Evolutionary conservation across 257 asterid genomes (phyloP), one percentile per base, ranked within the genome.

Genomic region (Osmanthus fragrans): DNA sequence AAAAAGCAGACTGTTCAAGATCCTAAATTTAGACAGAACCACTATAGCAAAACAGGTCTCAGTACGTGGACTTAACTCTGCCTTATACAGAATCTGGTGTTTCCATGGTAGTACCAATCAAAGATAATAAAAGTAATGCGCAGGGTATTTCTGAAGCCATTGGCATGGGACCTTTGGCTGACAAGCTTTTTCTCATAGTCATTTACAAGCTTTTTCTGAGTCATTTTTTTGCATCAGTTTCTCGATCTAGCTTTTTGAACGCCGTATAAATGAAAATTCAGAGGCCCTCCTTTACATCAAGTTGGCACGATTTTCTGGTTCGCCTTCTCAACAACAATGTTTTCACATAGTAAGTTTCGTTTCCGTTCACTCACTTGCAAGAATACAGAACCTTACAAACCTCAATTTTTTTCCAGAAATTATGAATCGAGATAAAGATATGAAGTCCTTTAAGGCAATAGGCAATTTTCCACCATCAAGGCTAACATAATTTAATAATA

Each of bases 301-400:
- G 37, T 87, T 30, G 94, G 92, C 77, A 74, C 65, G 77, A 70
- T 77, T 29, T 76, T 87, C 64, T 89, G 90, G 89, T 89, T 88
- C 70, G 70, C 90, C 56, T 86, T 88, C 83, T 88, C 90, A 27
- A 86, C 89, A 72, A 83, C 87, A 89, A 85, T 87, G 16, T 86
- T 87, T 23, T 79, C 90, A 56, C 87, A 84, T 10, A 78, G 91
- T 85, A 85, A 39, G 16, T 40, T 40, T 2, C 2, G 15, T 9
- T 2, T 40, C 13, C 10, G 11, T 10, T 10, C 2, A 40, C 49
- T 10, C 3, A 40, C 49, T 40, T 11, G 3, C 11, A 40, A 12
- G 10, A 40, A 40, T 11, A 40, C 10, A 80, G 65, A 73, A 33
- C 7, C 16, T 39, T 36, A 74, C 80, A 3, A 39, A 39, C 45